These are phyloP conservation scores for Kokia cookei DNA, from an alignment of 441 rosid genomes.

Conservation along the genomic window DNA sequence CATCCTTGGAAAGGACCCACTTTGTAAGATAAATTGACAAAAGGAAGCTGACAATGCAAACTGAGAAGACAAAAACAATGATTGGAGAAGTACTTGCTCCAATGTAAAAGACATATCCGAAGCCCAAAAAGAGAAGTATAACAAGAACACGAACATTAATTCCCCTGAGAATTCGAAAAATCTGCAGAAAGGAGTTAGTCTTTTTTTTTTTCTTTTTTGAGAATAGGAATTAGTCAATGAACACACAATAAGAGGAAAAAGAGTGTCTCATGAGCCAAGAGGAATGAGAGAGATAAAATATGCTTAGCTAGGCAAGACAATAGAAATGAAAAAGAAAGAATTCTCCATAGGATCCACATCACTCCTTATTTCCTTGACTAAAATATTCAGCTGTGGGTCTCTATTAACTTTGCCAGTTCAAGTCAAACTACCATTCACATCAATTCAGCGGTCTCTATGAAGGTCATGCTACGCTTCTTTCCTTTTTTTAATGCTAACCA, in stretches of 20 bases:
- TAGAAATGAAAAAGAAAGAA: neutral
- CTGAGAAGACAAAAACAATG: slow-evolving; percentile 81
- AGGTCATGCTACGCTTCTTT: neutral
- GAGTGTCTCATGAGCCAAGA: neutral
- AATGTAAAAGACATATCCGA: slow-evolving; percentile 72
- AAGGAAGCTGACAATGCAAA: slow-evolving; percentile 83
- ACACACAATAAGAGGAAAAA: neutral
- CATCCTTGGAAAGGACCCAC: slow-evolving; percentile 98
- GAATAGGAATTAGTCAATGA: neutral
- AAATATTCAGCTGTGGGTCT: neutral
- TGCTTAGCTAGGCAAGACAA: slow-evolving; percentile 8
- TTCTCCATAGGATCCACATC: neutral
- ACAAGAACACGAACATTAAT: slow-evolving; percentile 79
- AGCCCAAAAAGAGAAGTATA: slow-evolving; percentile 57
- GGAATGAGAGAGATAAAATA: neutral
- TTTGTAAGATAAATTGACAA: slow-evolving; percentile 73
- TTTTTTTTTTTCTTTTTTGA: too few relatives aligned
- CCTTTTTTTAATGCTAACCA: neutral
- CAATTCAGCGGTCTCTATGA: neutral
- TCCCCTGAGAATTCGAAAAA: slow-evolving; percentile 74
- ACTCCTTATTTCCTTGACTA: neutral
- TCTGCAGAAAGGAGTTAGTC: slow-evolving; percentile 39
- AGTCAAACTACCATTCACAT: neutral
- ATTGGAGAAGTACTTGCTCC: slow-evolving; percentile 94
- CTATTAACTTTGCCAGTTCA: neutral